Base-by-base conservation (phyloP, 202 grass and related monocot genomes). In the Schoenoplectus tabernaemontani region DNA sequence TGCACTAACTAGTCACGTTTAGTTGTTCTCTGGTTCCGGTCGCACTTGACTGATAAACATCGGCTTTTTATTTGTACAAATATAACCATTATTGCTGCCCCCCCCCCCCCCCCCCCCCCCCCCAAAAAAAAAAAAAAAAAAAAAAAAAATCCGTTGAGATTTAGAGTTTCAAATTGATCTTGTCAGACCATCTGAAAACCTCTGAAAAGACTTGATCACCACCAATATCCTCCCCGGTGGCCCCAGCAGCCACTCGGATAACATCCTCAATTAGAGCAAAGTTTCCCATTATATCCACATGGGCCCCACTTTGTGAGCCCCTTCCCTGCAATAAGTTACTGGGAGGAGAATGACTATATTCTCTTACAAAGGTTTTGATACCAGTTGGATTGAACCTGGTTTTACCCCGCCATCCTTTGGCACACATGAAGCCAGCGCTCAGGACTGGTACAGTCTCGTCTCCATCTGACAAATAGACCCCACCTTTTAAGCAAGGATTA, bases 281-380 rank as follows among this genome's bases (percentile, higher is more conserved):
- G 57, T 98, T 98, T 5, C 95, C 95, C 95, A 98, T 98, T 42
- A 98, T 98, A 82, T 98, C 95, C 68, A 99, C 96, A 76, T 99
- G 96, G 0, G 91, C 91, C 59, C 96, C 96, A 62, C 91, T 99
- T 83, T 98, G 96, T 7, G 96, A 92, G 24, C 96, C 96, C 78
- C 91, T 81, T 19, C 96, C 96, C 90, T 95, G 89, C 12, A 99
- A 86, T 48, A 99, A 87, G 85, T 77, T 89, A 23, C 86, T 84
- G n/a, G 96, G 91, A 32, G 91, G 91, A 46, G 96, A 91, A 77
- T 99, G 96, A 24, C 20, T 83, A 66, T 95, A 98, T 66, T 98
- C 95, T 83, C 95, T 87, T 6, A 90, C 51, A 10, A 89, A 92
- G 9, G 89, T 92, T 75, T 90, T 98, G 59, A 89, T 92, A 36